These are phyloP conservation scores for Metarhizium album DNA, from an alignment of 2,329 filamentous ascomycete species.

Conservation along the genomic window DNA sequence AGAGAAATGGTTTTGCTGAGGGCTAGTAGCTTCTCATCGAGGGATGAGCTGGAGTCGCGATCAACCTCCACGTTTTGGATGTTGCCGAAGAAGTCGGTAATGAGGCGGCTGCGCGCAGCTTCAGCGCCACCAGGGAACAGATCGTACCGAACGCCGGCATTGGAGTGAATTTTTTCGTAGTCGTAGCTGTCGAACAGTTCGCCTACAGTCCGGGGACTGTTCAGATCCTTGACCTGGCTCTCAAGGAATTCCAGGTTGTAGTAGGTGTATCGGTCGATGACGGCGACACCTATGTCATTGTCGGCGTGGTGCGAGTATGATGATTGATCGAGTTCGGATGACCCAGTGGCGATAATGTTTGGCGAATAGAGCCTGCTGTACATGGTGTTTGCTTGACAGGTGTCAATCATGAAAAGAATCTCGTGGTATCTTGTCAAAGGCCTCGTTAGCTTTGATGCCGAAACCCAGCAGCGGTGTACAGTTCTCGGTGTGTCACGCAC, in stretches of 20 bases:
- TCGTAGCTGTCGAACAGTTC: slow-evolving; percentile 96
- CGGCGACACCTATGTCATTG: slow-evolving; percentile 93
- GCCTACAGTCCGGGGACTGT: slow-evolving; percentile 79
- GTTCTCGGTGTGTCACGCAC: slow-evolving; percentile 24
- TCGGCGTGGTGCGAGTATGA: slow-evolving; percentile 97
- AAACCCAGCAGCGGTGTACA: background rate
- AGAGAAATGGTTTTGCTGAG: slow-evolving; percentile 57
- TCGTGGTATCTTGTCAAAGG: slow-evolving; percentile 61
- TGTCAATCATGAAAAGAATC: slow-evolving; percentile 99
- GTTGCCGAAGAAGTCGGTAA: slow-evolving; percentile 98
- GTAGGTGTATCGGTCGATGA: slow-evolving; percentile 97
- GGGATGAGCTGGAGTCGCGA: slow-evolving; percentile 42
- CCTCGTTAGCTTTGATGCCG: background rate
- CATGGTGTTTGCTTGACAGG: slow-evolving; percentile 98
- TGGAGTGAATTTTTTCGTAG: slow-evolving; percentile 84
- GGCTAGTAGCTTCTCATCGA: slow-evolving; percentile 66
- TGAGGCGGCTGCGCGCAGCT: slow-evolving; percentile 64
- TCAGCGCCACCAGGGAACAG: slow-evolving; percentile 80
- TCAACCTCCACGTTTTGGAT: slow-evolving; percentile 95
- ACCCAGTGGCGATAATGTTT: slow-evolving; percentile 97
- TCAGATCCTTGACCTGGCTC: slow-evolving; percentile 73
- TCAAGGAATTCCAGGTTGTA: slow-evolving; percentile 97
- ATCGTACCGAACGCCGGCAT: slow-evolving; percentile 88
- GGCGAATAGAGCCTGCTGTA: slow-evolving; percentile 97
- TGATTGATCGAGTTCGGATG: slow-evolving; percentile 87